A percentile compares a stretch with the other conserved stretches of the same genome.
phyloP scores from a whole-genome alignment of 164 flowering plant genomes.

The Vitis amurensis region DNA sequence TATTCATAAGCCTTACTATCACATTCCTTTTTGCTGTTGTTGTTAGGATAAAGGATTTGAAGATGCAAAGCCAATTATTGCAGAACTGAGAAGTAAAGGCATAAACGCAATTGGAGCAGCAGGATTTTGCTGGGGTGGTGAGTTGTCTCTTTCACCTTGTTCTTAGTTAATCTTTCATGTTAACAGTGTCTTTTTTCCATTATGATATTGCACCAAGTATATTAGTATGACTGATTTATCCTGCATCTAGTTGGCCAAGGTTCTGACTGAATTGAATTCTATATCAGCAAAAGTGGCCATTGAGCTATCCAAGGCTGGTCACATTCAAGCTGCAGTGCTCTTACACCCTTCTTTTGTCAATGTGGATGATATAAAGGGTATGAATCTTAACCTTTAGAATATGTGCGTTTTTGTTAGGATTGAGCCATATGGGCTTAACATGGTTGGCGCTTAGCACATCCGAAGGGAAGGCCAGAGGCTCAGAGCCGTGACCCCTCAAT shows the following conservation, averaged over 20 bases:
- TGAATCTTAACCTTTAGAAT: neutral
- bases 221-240: too few relatives aligned
- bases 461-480: too few relatives aligned
- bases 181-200: neutral
- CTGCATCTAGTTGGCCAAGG: neutral
- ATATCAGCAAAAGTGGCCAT: slow-evolving; percentile 64
- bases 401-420: too few relatives aligned
- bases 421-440: too few relatives aligned
- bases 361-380: slow-evolving; percentile 70
- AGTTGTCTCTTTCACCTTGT: neutral
- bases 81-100: slow-evolving; percentile 34
- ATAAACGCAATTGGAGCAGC: slow-evolving; percentile 39
- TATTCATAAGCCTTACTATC: neutral
- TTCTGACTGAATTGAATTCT: neutral
- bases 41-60: slow-evolving; percentile 44
- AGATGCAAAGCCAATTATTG: slow-evolving; percentile 40
- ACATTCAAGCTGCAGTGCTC: slow-evolving; percentile 66
- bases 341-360: slow-evolving; percentile 64
- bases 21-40: neutral
- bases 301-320: slow-evolving; percentile 47
- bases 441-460: too few relatives aligned
- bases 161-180: too few relatives aligned
- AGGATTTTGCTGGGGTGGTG: slow-evolving; percentile 63
- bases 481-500: too few relatives aligned
- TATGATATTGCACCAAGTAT: too few relatives aligned